Evolutionary conservation across 2,329 filamentous ascomycete species (phyloP).

Genomic region (Fusarium domesticum): DNA sequence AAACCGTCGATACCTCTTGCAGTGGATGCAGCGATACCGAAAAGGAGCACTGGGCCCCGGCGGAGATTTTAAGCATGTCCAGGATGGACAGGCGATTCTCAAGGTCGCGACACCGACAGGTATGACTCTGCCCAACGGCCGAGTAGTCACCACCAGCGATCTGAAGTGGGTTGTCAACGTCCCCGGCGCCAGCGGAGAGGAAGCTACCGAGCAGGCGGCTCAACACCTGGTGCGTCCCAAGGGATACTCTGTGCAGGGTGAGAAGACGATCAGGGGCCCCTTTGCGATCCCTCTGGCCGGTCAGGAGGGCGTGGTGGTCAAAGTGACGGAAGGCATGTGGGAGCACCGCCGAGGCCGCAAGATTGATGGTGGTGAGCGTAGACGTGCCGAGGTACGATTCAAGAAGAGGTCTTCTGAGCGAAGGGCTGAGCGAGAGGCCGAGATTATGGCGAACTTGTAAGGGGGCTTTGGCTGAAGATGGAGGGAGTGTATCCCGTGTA

Average conservation of each 20-base stretch:
- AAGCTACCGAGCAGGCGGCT: conserved; percentile 2
- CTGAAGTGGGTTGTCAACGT: conserved; percentile 56
- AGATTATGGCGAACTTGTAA: conserved; percentile 36
- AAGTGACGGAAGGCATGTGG: conserved; percentile 85
- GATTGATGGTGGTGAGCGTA: conserved; percentile 93
- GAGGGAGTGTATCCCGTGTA: conserved; percentile 22
- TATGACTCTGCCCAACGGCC: conserved; percentile 24
- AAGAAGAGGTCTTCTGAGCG: conserved; percentile 80
- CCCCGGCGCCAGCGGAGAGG: conserved; percentile 41
- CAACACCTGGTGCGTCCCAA: conserved; percentile 29
- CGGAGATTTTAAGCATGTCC: conserved; percentile 74
- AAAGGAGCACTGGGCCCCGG: conserved; percentile 75
- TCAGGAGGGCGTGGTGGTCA: conserved; percentile 61
- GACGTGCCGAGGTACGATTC: conserved; percentile 79
- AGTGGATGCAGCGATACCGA: conserved; percentile 83
- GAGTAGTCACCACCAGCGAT: conserved; percentile 30
- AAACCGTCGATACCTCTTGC: conserved; percentile 76
- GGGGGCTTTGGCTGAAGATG: conserved; percentile 2
- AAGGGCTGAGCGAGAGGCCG: conserved; percentile 59
- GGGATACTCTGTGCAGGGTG: conserved; percentile 63
- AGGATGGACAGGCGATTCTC: conserved; percentile 52
- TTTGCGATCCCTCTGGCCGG: conserved; percentile 68
- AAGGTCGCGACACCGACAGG: conserved; percentile 44
- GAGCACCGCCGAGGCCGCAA: conserved; percentile 83
- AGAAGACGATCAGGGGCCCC: conserved; percentile 70